Base-by-base conservation (phyloP, 163 green algal species). In the Scenedesmus sp. region DNA sequence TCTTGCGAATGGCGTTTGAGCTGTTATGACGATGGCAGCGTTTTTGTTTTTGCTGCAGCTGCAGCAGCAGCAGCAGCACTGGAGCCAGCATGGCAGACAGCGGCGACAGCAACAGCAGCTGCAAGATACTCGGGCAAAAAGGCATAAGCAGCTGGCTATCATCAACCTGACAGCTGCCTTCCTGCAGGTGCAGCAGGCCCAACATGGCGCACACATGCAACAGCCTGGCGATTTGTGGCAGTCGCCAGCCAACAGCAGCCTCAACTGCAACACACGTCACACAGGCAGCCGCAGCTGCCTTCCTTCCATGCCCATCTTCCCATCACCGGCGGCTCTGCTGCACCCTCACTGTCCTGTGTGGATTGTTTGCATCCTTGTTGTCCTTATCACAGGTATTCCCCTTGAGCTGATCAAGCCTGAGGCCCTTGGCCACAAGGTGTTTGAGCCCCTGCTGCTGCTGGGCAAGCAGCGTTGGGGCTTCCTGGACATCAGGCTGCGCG, bases 401-500 rank as follows among this genome's bases (percentile, higher is more conserved):
- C 94, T 99, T 73, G 98, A 99, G 92, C 95, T 99, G 83, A 91
- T 99, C 56, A 94, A 99, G 96, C 97, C 97, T 37, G 98, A 99
- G 85, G 97, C 96, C 10, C 92, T 99, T 91, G 94, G 97, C 37
- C 97, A 96, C 94, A 99, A 99, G 97, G 97, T 97, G 37, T 96
- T 99, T 89, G 98, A 99, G 96, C 98, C 98, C n/a, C 90, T 99
- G 78, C 93, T 99, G 88, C 94, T 99, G 46, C 95, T 99, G 68
- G 98, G 98, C 88, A 97, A 97, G 94, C 93, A 99, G 92, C 95
- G 96, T 73, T 98, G 99, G 83, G 95, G 95, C 59, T 96, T 97
- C 89, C 95, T 99, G 81, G 98, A 99, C 96, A 99, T 99, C 94
- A 96, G 98, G 80, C 95, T 99, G 79, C 96, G 98, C 86, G 97